phyloP scores from a whole-genome alignment of 2,329 filamentous ascomycete species.

The Xylaria sp. region DNA sequence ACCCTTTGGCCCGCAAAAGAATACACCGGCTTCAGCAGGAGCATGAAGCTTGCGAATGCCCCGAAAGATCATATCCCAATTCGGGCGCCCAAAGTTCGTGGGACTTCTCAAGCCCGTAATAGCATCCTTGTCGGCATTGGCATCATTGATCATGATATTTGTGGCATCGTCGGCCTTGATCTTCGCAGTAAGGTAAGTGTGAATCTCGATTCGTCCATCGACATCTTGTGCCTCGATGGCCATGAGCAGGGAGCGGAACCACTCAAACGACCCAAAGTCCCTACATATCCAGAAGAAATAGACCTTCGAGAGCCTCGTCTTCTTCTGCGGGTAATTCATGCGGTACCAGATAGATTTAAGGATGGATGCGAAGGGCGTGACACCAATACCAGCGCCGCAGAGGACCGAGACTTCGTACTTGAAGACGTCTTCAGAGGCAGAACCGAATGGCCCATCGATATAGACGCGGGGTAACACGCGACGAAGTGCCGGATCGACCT shows the following conservation, averaged over 20 bases:
- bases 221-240: conserved; percentile 89
- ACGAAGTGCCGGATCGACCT: conserved; percentile 76
- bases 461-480: conserved; percentile 83
- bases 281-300: conserved; percentile 95
- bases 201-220: conserved; percentile 86
- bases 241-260: conserved; percentile 85
- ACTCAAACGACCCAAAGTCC: conserved; percentile 89
- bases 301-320: conserved; percentile 83
- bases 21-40: conserved; percentile 79
- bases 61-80: conserved; percentile 92
- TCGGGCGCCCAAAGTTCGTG: conserved; percentile 86
- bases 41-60: conserved; percentile 82
- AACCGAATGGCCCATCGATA: conserved; percentile 86
- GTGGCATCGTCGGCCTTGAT: conserved; percentile 87
- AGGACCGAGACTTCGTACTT: conserved; percentile 85
- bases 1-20: conserved; percentile 87
- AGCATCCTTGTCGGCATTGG: conserved; percentile 83
- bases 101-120: conserved; percentile 85
- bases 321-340: conserved; percentile 86
- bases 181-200: conserved; percentile 88
- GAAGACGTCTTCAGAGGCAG: conserved; percentile 88
- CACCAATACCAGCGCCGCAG: conserved; percentile 85
- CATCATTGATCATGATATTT: conserved; percentile 94
- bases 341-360: conserved; percentile 94
- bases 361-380: conserved; percentile 88